Conservation (phyloP, 371 early-diverging fungal genomes). For the Umbelopsis sp. region DNA sequence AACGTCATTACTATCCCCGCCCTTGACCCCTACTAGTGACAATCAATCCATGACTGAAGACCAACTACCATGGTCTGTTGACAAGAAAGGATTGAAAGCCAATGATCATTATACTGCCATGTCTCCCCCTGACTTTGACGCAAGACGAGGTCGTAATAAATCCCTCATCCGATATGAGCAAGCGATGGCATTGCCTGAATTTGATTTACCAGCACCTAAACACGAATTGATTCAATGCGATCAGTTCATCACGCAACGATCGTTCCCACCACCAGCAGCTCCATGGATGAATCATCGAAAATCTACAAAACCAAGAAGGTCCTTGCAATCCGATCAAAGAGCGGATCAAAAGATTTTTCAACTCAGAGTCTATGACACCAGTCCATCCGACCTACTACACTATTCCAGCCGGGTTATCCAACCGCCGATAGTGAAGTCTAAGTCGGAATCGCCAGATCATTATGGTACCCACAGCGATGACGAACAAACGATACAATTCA, state of each 20-base stretch:
- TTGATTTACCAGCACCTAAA: not conserved
- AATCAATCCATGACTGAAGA: conserved; percentile 15
- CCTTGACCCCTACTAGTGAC: conserved; percentile 7
- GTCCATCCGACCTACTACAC: conserved; percentile 6
- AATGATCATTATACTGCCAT: conserved; percentile 2
- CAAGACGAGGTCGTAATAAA: conserved; percentile 1
- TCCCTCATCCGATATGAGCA: conserved; percentile 13
- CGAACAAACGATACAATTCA: not conserved
- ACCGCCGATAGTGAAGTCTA: conserved; percentile 8
- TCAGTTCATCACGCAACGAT: not conserved
- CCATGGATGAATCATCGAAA: not conserved
- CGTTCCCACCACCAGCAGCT: not conserved
- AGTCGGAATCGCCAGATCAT: not conserved
- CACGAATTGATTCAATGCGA: conserved; percentile 6
- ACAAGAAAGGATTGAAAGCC: not conserved
- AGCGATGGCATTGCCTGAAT: not conserved
- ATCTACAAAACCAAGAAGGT: not conserved
- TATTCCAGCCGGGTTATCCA: conserved; percentile 11
- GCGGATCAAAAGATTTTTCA: conserved; percentile 14
- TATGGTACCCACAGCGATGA: conserved; percentile 1
- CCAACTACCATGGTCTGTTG: not conserved
- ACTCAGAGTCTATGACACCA: conserved; percentile 19
- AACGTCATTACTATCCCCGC: conserved; percentile 17
- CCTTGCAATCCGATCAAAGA: not conserved
- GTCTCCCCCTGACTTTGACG: not conserved